A percentile compares a stretch with the other conserved stretches of the same genome.
Conservation (phyloP, 768 basidiomycete genomes). For the Tulasnella sp. region DNA sequence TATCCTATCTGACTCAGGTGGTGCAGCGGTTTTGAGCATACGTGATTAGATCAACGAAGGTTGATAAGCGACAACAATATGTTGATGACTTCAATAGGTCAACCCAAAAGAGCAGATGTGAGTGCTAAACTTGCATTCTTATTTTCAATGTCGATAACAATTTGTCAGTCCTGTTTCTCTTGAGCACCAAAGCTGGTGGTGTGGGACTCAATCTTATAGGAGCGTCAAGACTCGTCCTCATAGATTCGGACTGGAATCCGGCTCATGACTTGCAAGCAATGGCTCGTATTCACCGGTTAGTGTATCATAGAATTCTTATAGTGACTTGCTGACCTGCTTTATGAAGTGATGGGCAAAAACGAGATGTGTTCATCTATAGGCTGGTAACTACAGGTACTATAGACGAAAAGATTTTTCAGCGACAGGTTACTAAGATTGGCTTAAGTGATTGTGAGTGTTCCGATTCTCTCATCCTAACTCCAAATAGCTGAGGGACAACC, state of each 20-base stretch:
- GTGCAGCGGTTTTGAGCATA: background rate
- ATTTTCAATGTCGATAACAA: background rate
- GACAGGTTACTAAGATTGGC: conserved; percentile 89
- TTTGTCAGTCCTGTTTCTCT: conserved; percentile 63
- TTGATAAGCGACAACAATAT: conserved; percentile 63
- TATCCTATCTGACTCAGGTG: background rate
- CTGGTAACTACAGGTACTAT: conserved; percentile 80
- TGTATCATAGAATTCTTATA: background rate
- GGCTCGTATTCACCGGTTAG: conserved; percentile 87
- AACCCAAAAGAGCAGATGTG: conserved; percentile 57
- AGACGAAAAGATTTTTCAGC: conserved; percentile 88
- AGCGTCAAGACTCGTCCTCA: conserved; percentile 62
- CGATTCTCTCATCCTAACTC: conserved; percentile 19
- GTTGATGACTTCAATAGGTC: conserved; percentile 83
- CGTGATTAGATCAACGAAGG: conserved; percentile 10
- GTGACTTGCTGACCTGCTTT: conserved; percentile 6
- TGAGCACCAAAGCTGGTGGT: conserved; percentile 93
- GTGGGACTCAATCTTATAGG: conserved; percentile 90
- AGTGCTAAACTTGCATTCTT: conserved; percentile 21
- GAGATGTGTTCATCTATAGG: conserved; percentile 79
- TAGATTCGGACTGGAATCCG: conserved; percentile 89
- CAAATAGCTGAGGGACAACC: conserved; percentile 7
- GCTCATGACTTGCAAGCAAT: conserved; percentile 90
- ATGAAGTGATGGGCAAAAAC: conserved; percentile 88
- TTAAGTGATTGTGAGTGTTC: conserved; percentile 67